phyloP scores from a whole-genome alignment of 2,329 filamentous ascomycete genomes.

The Eurotiales sp. region DNA sequence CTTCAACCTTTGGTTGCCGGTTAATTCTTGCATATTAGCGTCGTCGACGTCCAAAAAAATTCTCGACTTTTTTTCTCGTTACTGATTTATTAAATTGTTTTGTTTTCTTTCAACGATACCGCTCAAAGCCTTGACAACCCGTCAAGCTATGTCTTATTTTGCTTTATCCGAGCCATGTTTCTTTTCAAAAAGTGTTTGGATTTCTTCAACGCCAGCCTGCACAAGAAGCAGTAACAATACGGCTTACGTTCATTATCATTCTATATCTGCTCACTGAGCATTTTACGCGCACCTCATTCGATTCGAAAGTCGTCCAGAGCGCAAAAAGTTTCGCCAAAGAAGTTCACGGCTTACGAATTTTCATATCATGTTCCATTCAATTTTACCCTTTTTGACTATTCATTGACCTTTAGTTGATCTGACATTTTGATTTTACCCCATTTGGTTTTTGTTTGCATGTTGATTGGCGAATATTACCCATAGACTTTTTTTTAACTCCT shows the following conservation, averaged over 20 bases:
- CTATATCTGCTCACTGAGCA: background rate
- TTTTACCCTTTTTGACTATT: slow-evolving; percentile 19
- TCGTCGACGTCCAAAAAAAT: slow-evolving; percentile 6
- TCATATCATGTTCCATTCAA: slow-evolving; percentile 13
- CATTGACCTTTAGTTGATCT: slow-evolving; percentile 22
- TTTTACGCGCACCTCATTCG: slow-evolving; percentile 7
- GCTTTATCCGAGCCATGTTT: slow-evolving; percentile 5
- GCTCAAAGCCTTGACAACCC: background rate
- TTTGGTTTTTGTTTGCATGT: slow-evolving; percentile 33
- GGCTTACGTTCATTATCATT: slow-evolving; percentile 1
- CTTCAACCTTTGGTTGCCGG: slow-evolving; percentile 46
- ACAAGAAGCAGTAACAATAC: background rate
- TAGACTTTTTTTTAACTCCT: slow-evolving; percentile 31
- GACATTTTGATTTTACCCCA: slow-evolving; percentile 20
- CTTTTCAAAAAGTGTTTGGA: slow-evolving; percentile 13
- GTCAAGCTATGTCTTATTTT: background rate
- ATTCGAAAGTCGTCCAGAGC: slow-evolving; percentile 15
- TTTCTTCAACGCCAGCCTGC: slow-evolving; percentile 5
- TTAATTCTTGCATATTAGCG: slow-evolving; percentile 23
- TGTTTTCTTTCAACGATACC: slow-evolving; percentile 18
- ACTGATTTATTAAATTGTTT: slow-evolving; percentile 29
- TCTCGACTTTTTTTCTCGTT: slow-evolving; percentile 23
- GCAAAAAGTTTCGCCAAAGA: slow-evolving; percentile 16
- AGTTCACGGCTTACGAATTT: slow-evolving; percentile 19
- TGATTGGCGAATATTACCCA: slow-evolving; percentile 31